phyloP scores from a whole-genome alignment of 2,329 filamentous ascomycete genomes.

The Alternaria brassicicola region DNA sequence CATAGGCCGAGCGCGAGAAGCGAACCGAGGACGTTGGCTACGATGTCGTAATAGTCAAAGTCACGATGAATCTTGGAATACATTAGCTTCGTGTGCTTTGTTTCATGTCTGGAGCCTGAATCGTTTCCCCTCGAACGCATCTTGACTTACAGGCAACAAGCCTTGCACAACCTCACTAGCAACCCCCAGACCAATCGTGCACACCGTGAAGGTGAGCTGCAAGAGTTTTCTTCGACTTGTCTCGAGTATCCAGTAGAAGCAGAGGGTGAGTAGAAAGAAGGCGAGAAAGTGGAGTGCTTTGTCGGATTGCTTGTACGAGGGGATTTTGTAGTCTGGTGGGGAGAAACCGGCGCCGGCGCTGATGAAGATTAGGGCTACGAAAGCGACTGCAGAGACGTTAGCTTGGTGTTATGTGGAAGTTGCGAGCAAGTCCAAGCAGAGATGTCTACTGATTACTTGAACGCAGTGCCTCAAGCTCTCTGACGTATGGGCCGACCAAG shows the following conservation, averaged over 20 bases:
- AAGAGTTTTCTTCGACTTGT: slow-evolving; percentile 83
- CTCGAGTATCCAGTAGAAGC: slow-evolving; percentile 97
- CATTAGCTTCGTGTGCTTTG: slow-evolving; percentile 13
- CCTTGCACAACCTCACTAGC: slow-evolving; percentile 79
- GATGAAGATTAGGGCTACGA: slow-evolving; percentile 67
- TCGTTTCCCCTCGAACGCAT: not conserved
- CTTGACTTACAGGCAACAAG: slow-evolving; percentile 63
- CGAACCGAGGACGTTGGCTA: slow-evolving; percentile 85
- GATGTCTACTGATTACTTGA: not conserved
- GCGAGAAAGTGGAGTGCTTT: slow-evolving; percentile 85
- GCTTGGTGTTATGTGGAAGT: not conserved
- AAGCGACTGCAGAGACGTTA: slow-evolving; percentile 46
- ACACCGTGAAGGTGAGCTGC: slow-evolving; percentile 81
- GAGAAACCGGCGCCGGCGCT: slow-evolving; percentile 76
- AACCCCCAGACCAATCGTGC: slow-evolving; percentile 73
- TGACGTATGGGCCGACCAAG: not conserved
- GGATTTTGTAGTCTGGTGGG: slow-evolving; percentile 51
- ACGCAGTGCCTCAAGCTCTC: not conserved
- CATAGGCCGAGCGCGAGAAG: slow-evolving; percentile 73
- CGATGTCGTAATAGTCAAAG: slow-evolving; percentile 82
- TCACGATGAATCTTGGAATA: slow-evolving; percentile 52
- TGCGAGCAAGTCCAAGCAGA: not conserved
- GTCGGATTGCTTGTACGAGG: slow-evolving; percentile 73
- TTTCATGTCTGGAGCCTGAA: not conserved
- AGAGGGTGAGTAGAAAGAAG: slow-evolving; percentile 85